Evolutionary conservation across 805 yeast species (phyloP), one percentile per base, ranked within the genome.

Genomic region (Isabelozyma pseudorhagii): DNA sequence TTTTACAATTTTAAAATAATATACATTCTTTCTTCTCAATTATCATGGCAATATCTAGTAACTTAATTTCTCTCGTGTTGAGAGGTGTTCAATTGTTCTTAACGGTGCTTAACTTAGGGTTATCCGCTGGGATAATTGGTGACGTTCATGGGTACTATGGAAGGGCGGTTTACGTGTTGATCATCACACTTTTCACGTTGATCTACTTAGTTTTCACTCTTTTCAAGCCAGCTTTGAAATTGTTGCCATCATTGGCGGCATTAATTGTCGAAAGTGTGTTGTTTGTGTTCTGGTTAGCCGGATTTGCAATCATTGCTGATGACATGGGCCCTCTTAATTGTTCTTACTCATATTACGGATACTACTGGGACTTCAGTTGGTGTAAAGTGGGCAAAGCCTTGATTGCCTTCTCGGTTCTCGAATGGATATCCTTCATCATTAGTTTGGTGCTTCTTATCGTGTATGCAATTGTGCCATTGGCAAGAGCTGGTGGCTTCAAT

Each of bases 381-480:
- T 64, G 68, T 48, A 44, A 42, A 29, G 34, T 55, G 5, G 62
- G 62, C 13, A 62, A 63, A 50, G 66, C 63, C 2, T 28, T 53
- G 7, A 55, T 62, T 44, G 61, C 62, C 5, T 52, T 61, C 48
- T 55, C 58, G 0, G 50, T 62, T 27, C 18, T 64, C 28, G 44
- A 50, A 13, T 64, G 66, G 66, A 13, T 63, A 8, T 47, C 59
- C 43, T 61, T 56, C 28, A 45, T 47, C 9, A 54, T 53, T 9
- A 42, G 64, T 8, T 56, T 64, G 38, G 53, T 46, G 6, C 50
- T 59, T 38, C 34, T 56, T 17, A 47, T 55, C 3, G 17, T 52
- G 14, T 62, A 44, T 47, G 48, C 61, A 8, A 50, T 59, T 18
- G 49, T 58, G 13, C 66, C 67, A 3, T 45, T 44, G 10, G 36